Conservation (phyloP, 2,329 filamentous ascomycete genomes). For the Penicillium sp. region DNA sequence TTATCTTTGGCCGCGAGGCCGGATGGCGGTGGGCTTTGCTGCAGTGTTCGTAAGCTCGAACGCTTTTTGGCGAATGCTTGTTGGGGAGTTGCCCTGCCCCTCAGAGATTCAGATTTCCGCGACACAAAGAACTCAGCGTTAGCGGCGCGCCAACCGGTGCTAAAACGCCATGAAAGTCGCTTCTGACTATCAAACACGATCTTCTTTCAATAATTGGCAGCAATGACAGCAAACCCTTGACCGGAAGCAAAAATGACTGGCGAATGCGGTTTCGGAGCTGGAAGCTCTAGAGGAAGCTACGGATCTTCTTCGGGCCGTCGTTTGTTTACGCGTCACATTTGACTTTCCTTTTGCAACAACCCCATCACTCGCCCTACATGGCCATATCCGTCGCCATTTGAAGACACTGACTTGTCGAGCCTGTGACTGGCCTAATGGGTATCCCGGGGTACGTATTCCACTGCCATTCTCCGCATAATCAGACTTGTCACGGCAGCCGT, state of each 20-base stretch:
- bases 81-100: slow-evolving; percentile 9
- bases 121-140: slow-evolving; percentile 7
- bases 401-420: background rate
- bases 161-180: slow-evolving; percentile 12
- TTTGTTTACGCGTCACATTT: slow-evolving; percentile 32
- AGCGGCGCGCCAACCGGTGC: slow-evolving; percentile 1
- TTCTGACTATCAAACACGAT: background rate
- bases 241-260: background rate
- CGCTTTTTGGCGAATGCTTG: background rate
- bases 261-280: slow-evolving; percentile 6
- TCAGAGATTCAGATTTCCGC: slow-evolving; percentile 12
- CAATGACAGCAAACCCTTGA: background rate
- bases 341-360: slow-evolving; percentile 3
- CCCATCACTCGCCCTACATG: slow-evolving; percentile 14
- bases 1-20: slow-evolving; percentile 27
- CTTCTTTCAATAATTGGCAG: background rate
- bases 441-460: slow-evolving; percentile 45
- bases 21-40: slow-evolving; percentile 25
- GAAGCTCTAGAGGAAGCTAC: slow-evolving; percentile 12
- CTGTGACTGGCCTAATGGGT: slow-evolving; percentile 37
- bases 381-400: slow-evolving; percentile 1
- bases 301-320: slow-evolving; percentile 42
- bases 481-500: background rate
- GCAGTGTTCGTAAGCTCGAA: slow-evolving; percentile 12
- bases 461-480: background rate